Evolutionary conservation across 257 asterid species (phyloP).

Genomic region (Leptodermis oblonga): DNA sequence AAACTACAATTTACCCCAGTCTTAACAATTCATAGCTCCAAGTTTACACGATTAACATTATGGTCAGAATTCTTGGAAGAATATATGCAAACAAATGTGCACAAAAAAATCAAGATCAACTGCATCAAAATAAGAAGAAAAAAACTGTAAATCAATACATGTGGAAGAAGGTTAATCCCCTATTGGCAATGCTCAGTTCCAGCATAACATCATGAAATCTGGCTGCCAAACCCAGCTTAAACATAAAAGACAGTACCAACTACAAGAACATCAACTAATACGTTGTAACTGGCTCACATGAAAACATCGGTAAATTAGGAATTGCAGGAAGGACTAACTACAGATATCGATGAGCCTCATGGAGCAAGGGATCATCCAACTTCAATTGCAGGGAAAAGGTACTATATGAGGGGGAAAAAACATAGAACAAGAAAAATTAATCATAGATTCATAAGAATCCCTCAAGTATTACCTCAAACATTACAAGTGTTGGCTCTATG

Average conservation of each 20-base stretch:
- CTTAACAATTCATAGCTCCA: not conserved
- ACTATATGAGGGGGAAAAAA: not conserved
- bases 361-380: not conserved
- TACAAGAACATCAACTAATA: not conserved
- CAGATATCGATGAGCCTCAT: not conserved
- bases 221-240: not conserved
- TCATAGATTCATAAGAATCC: too few relatives aligned
- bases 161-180: not conserved
- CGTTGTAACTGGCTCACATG: not conserved
- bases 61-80: not conserved
- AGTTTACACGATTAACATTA: not conserved
- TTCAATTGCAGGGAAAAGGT: not conserved
- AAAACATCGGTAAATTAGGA: not conserved
- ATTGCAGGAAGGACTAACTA: not conserved
- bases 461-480: conserved; percentile 72
- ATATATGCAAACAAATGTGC: not conserved
- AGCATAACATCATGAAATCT: not conserved
- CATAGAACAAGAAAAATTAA: not conserved
- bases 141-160: not conserved
- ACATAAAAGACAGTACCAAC: not conserved
- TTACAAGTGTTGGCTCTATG: conserved; percentile 93
- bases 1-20: not conserved
- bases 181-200: not conserved
- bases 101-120: not conserved
- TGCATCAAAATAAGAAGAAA: not conserved